phyloP scores from a whole-genome alignment of 1,139 yeast species.

The Candida neerlandica region DNA sequence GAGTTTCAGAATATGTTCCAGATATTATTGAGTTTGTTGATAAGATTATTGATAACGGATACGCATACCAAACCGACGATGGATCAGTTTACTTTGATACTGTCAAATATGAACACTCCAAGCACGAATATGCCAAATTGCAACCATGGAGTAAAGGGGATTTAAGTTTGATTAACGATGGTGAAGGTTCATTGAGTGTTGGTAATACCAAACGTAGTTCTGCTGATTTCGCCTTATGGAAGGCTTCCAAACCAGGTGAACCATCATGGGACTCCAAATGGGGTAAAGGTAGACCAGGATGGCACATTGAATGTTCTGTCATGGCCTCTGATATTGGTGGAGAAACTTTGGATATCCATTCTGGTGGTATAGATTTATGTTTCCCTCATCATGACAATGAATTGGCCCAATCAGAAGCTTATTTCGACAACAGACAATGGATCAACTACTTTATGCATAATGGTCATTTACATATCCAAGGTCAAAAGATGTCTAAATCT shows the following conservation, averaged over 20 bases:
- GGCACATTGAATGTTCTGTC: constrained; percentile 99
- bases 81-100: constrained; percentile 98
- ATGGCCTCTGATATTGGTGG: constrained; percentile 96
- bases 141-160: constrained; percentile 99
- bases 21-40: constrained; percentile 82
- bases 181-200: constrained; percentile 86
- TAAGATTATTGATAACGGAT: constrained; percentile 74
- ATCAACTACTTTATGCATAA: constrained; percentile 94
- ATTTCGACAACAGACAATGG: constrained; percentile 90
- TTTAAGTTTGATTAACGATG: constrained; percentile 83
- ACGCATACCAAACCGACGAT: constrained; percentile 76
- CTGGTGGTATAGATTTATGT: constrained; percentile 96
- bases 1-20: constrained; percentile 97
- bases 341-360: constrained; percentile 83
- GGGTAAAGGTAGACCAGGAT: constrained; percentile 98
- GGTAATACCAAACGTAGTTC: constrained; percentile 63
- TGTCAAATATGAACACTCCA: constrained; percentile 68
- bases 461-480: constrained; percentile 97
- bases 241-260: constrained; percentile 94
- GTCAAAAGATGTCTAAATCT: constrained; percentile 96
- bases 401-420: constrained; percentile 95
- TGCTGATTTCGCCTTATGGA: constrained; percentile 97
- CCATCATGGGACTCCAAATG: constrained; percentile 95
- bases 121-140: constrained; percentile 88
- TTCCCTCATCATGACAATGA: constrained; percentile 99